Percentiles rank a stretch among this genome's conserved stretches.
These are phyloP conservation scores for Priceomyces carsonii DNA, from an alignment of 805 yeast genomes.

Conservation along the genomic window DNA sequence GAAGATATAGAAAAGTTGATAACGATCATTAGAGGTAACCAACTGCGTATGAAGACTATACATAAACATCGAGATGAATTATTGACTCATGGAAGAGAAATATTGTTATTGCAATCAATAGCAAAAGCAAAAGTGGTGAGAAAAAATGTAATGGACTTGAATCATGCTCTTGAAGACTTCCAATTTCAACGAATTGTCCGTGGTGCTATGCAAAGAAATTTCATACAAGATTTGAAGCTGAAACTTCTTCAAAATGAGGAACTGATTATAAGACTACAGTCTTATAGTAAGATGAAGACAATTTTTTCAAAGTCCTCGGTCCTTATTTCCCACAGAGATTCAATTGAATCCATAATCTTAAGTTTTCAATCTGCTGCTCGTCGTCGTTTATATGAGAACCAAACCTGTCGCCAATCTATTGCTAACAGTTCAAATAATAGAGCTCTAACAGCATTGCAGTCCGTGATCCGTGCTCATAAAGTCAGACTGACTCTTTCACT, in stretches of 20 bases:
- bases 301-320: slow-evolving; percentile 19
- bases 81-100: slow-evolving; percentile 25
- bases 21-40: slow-evolving; percentile 51
- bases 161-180: slow-evolving; percentile 14
- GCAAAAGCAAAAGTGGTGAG: slow-evolving; percentile 27
- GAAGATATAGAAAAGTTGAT: slow-evolving; percentile 52
- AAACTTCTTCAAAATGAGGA: slow-evolving; percentile 11
- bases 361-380: slow-evolving; percentile 34
- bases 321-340: slow-evolving; percentile 21
- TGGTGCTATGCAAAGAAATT: slow-evolving; percentile 33
- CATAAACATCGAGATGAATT: slow-evolving; percentile 38
- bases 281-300: slow-evolving; percentile 27
- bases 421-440: slow-evolving; percentile 15
- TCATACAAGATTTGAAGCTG: slow-evolving; percentile 10
- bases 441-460: slow-evolving; percentile 34
- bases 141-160: slow-evolving; percentile 8
- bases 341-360: slow-evolving; percentile 22
- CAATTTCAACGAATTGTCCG: slow-evolving; percentile 46
- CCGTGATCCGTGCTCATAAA: slow-evolving; percentile 37
- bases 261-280: slow-evolving; percentile 37
- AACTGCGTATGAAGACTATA: slow-evolving; percentile 30
- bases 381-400: slow-evolving; percentile 20
- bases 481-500: slow-evolving; percentile 23
- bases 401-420: slow-evolving; percentile 16
- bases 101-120: slow-evolving; percentile 42